Conservation (phyloP, 306 rosid species). For the Glycine soja region DNA sequence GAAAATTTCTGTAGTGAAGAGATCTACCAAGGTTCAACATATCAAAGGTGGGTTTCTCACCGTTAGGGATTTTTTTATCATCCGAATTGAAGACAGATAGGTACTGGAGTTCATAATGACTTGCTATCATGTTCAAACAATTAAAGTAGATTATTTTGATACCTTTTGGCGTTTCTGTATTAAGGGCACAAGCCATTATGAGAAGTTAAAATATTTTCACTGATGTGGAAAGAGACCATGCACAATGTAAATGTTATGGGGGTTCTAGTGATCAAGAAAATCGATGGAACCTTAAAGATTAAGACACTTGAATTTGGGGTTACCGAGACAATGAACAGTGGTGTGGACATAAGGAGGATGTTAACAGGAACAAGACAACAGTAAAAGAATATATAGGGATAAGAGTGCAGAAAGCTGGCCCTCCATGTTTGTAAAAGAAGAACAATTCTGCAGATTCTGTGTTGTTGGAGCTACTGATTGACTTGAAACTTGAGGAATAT, state of each 20-base stretch:
- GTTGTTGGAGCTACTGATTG: slow-evolving; percentile 46
- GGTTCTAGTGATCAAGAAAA: slow-evolving; percentile 13
- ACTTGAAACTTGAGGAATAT: slow-evolving; percentile 49
- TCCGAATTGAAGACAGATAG: too few relatives aligned
- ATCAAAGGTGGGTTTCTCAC: neutral
- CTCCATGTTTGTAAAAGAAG: slow-evolving; percentile 52
- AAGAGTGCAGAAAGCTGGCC: slow-evolving; percentile 46
- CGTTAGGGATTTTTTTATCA: too few relatives aligned
- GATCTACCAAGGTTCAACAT: neutral
- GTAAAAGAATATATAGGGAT: slow-evolving; percentile 44
- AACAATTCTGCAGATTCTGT: slow-evolving; percentile 50
- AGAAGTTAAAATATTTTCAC: neutral
- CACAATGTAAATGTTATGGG: neutral
- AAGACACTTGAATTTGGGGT: slow-evolving; percentile 33
- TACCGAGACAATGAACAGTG: slow-evolving; percentile 35
- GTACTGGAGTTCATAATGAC: too few relatives aligned
- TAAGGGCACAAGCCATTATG: slow-evolving; percentile 18
- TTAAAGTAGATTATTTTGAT: too few relatives aligned
- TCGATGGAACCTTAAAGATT: neutral
- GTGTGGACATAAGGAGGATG: slow-evolving; percentile 31
- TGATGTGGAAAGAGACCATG: neutral
- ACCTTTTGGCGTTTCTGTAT: too few relatives aligned
- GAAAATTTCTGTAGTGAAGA: slow-evolving; percentile 14
- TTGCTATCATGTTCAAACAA: too few relatives aligned
- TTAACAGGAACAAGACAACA: slow-evolving; percentile 41